Evolutionary conservation across 306 rosid species (phyloP), one percentile per base, ranked within the genome.

Genomic region (Prunus davidiana): DNA sequence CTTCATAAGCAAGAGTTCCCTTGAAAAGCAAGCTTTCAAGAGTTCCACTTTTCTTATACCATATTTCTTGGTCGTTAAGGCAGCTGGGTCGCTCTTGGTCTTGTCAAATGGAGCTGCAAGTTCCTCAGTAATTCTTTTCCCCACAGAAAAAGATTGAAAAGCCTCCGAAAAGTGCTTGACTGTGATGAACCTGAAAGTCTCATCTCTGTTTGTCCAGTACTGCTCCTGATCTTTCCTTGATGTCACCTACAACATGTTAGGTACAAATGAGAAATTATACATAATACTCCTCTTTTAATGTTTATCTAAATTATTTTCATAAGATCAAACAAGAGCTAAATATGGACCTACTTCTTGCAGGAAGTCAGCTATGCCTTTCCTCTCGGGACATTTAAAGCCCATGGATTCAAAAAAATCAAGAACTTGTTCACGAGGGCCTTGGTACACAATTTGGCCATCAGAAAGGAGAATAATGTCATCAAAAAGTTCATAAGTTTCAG

Each of bases 1-100:
- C 77, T 82, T 88, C 88, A 88, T 88, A 20, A 88, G 88, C 79
- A 88, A 84, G 65, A 66, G 85, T 60, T 88, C 89, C 82, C 87
- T 88, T 43, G 84, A 79, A 69, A 88, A 80, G 74, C 88, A 88
- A 81, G 93, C 87, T 76, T 84, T 88, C 51, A 84, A 16, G 11
- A 88, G 63, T 61, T 86, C 90, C 80, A 43, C 38, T 67, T 77
- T 82, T 70, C 80, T 77, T 12, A 79, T 50, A 22, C 89, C 87
- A 67, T 83, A 88, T 49, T 6, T 83, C 30, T 57, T 20, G 20
- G 83, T 83, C 25, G 86, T 27, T 71, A 88, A 57, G 41, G 91
- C 87, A 25, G 86, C 80, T 24, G 87, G 86, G 43, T 88, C 88
- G 77, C 86, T 85, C 71, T 83, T 88, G 38, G 80, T 76, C 76